A percentile compares a stretch with the other conserved stretches of the same genome.
Evolutionary conservation across 768 basidiomycete species (phyloP).

Genomic region (Grammothele lineata): DNA sequence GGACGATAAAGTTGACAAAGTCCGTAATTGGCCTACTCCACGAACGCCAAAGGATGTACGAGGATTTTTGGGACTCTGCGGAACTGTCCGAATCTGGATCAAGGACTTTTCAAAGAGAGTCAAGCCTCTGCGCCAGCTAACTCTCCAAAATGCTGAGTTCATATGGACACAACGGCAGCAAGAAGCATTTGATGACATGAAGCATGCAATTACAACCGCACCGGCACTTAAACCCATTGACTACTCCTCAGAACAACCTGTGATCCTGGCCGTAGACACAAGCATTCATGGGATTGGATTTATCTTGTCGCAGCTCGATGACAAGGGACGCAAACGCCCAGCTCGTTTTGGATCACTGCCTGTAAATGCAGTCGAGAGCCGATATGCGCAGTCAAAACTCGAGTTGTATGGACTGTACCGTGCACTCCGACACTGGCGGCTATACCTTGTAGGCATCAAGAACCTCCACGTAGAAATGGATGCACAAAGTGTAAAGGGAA

Average conservation of each 20-base stretch:
- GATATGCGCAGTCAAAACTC: conserved; percentile 26
- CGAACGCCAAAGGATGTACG: too few relatives aligned
- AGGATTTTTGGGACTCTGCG: too few relatives aligned
- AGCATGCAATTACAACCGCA: conserved; percentile 19
- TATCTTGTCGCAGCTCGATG: conserved; percentile 31
- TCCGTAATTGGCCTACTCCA: too few relatives aligned
- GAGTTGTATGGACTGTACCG: conserved; percentile 26
- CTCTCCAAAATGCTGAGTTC: too few relatives aligned
- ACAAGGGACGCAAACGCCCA: conserved; percentile 19
- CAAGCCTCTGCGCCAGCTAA: too few relatives aligned
- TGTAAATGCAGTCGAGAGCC: conserved; percentile 23
- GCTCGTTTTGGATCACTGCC: conserved; percentile 32
- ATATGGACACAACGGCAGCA: too few relatives aligned
- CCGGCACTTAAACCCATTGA: conserved; percentile 31
- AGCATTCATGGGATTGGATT: conserved; percentile 32
- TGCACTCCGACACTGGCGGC: conserved; percentile 14
- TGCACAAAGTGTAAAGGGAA: conserved; percentile 37
- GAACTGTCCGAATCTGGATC: too few relatives aligned
- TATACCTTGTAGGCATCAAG: conserved; percentile 27
- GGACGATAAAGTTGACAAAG: too few relatives aligned
- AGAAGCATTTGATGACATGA: conserved; percentile 25
- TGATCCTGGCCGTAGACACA: conserved; percentile 37
- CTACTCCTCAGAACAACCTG: conserved; percentile 22
- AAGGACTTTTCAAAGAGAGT: too few relatives aligned
- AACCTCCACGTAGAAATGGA: conserved; percentile 33